These are phyloP conservation scores for Penicillium tannophilum DNA, from an alignment of 495 filamentous ascomycete species.

Conservation along the genomic window DNA sequence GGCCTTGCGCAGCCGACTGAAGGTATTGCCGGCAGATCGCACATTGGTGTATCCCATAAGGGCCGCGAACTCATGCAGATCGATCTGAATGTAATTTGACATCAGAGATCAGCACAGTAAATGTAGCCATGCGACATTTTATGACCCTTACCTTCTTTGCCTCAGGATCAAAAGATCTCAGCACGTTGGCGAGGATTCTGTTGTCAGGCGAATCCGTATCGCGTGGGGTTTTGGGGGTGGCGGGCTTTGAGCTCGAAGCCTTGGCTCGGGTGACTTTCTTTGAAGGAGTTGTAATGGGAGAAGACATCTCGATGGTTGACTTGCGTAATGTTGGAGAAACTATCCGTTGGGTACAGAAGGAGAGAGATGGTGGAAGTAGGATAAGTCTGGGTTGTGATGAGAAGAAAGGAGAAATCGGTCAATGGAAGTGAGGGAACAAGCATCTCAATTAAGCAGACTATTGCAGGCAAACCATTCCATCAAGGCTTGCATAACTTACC, in stretches of 20 bases:
- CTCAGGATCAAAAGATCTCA: not conserved
- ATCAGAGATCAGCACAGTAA: too few relatives aligned
- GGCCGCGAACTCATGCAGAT: not conserved
- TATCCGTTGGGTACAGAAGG: not conserved
- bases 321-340: not conserved
- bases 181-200: not conserved
- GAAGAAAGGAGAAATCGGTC: too few relatives aligned
- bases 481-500: too few relatives aligned
- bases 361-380: not conserved
- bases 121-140: too few relatives aligned
- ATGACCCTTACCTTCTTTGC: not conserved
- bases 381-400: not conserved
- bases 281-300: not conserved
- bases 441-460: too few relatives aligned
- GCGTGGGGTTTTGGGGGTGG: not conserved
- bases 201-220: not conserved
- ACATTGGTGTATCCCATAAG: not conserved
- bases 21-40: not conserved
- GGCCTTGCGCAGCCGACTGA: not conserved
- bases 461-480: too few relatives aligned
- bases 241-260: not conserved
- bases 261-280: not conserved
- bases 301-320: not conserved
- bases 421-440: too few relatives aligned
- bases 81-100: not conserved